A percentile compares a stretch with the other conserved stretches of the same genome.
Evolutionary conservation across 2,329 filamentous ascomycete species (phyloP).

Genomic region (Capronia epimyces): DNA sequence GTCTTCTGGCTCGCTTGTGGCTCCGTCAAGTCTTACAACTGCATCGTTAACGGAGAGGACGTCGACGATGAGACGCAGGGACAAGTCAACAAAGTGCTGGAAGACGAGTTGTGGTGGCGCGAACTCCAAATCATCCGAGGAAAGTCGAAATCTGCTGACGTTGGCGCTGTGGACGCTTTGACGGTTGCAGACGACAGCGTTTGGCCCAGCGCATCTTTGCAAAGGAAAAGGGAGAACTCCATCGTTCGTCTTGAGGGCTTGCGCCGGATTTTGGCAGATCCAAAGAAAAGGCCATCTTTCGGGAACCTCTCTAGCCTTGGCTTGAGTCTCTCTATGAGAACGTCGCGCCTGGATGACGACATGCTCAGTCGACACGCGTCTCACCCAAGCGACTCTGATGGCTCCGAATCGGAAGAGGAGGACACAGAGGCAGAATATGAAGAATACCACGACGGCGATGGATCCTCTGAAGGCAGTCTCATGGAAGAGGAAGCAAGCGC

Average conservation of each 20-base stretch:
- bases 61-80: slow-evolving; percentile 52
- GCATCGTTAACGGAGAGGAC: slow-evolving; percentile 67
- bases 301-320: slow-evolving; percentile 50
- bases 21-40: slow-evolving; percentile 64
- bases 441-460: slow-evolving; percentile 6
- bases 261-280: slow-evolving; percentile 56
- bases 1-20: slow-evolving; percentile 80
- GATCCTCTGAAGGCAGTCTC: slow-evolving; percentile 28
- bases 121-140: slow-evolving; percentile 55
- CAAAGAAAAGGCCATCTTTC: slow-evolving; percentile 49
- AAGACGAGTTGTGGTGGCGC: slow-evolving; percentile 76
- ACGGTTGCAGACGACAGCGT: slow-evolving; percentile 43
- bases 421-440: slow-evolving; percentile 10
- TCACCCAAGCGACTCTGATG: slow-evolving; percentile 44
- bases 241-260: slow-evolving; percentile 54
- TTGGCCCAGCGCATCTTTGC: slow-evolving; percentile 52
- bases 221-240: slow-evolving; percentile 41
- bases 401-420: slow-evolving; percentile 33
- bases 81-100: slow-evolving; percentile 61
- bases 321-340: slow-evolving; percentile 67
- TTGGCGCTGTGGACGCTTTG: slow-evolving; percentile 42
- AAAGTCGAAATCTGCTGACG: slow-evolving; percentile 28
- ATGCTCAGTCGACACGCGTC: slow-evolving; percentile 49
- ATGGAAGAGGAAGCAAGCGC: slow-evolving; percentile 31
- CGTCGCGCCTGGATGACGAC: slow-evolving; percentile 62